Conservation (phyloP, 2,329 filamentous ascomycete genomes). For the Trichoderma koningiopsis region DNA sequence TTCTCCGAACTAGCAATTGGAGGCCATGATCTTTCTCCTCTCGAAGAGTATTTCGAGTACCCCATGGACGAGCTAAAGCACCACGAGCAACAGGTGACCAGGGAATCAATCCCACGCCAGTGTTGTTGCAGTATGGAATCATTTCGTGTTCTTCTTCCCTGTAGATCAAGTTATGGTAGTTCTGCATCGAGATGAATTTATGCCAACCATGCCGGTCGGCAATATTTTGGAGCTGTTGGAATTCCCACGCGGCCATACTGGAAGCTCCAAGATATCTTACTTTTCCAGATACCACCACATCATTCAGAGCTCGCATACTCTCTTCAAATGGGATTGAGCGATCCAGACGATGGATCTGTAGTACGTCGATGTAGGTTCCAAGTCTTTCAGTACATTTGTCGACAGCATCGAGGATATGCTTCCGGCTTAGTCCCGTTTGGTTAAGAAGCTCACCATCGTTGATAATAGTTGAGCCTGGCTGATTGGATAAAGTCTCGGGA, state of each 20-base stretch:
- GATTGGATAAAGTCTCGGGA: neutral
- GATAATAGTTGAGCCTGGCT: neutral
- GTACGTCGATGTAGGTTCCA: neutral
- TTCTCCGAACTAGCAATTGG: neutral
- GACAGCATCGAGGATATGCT: neutral
- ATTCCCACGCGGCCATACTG: constrained; percentile 47
- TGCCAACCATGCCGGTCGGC: constrained; percentile 58
- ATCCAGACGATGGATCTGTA: neutral
- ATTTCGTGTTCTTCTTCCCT: constrained; percentile 57
- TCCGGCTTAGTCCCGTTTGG: neutral
- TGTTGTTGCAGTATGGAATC: constrained; percentile 37
- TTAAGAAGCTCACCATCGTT: neutral
- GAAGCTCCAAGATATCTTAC: neutral
- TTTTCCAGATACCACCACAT: neutral
- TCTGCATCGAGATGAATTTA: constrained; percentile 60
- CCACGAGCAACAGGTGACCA: constrained; percentile 29
- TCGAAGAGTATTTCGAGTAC: constrained; percentile 41
- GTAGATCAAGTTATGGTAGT: constrained; percentile 55
- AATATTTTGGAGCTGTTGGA: constrained; percentile 50
- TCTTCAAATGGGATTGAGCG: neutral
- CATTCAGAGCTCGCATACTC: neutral
- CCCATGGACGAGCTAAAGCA: constrained; percentile 25
- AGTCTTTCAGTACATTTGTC: neutral
- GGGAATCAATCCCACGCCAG: constrained; percentile 27
- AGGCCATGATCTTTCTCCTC: neutral